Conservation (phyloP, 768 basidiomycete species). For the Termitomyces eurrhizus region DNA sequence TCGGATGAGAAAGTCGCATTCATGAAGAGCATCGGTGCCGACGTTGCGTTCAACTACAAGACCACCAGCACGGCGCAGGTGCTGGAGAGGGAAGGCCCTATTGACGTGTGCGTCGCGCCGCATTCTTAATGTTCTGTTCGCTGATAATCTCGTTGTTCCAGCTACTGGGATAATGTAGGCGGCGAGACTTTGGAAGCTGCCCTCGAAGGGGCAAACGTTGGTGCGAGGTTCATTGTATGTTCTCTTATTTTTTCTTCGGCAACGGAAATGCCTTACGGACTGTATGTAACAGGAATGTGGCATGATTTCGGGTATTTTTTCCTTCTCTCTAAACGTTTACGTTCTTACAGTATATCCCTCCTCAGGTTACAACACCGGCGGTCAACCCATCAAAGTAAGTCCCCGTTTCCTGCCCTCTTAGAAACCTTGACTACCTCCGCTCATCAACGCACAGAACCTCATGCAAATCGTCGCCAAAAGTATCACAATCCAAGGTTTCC, state of each 20-base stretch:
- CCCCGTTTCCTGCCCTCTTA: no score
- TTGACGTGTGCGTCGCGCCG: slow-evolving; percentile 33
- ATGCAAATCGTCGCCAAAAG: slow-evolving; percentile 36
- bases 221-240: slow-evolving; percentile 48
- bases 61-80: slow-evolving; percentile 47
- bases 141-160: slow-evolving; percentile 9
- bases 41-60: slow-evolving; percentile 76
- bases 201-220: slow-evolving; percentile 36
- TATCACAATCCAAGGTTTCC: slow-evolving; percentile 35
- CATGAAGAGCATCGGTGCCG: slow-evolving; percentile 57
- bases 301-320: slow-evolving; percentile 11
- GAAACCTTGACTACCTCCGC: no score
- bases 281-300: no score
- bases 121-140: not conserved
- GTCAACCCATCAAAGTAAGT: slow-evolving; percentile 17
- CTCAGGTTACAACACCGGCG: slow-evolving; percentile 30
- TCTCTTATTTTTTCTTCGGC: no score
- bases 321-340: not conserved
- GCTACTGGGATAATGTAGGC: slow-evolving; percentile 59
- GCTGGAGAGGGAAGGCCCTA: slow-evolving; percentile 49
- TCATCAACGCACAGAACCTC: slow-evolving; percentile 28
- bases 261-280: no score
- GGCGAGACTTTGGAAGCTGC: slow-evolving; percentile 57
- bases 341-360: not conserved
- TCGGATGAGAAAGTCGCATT: slow-evolving; percentile 71